Base-by-base conservation (phyloP, 2,329 filamentous ascomycete genomes). In the Ophioceras dolichostomum region DNA sequence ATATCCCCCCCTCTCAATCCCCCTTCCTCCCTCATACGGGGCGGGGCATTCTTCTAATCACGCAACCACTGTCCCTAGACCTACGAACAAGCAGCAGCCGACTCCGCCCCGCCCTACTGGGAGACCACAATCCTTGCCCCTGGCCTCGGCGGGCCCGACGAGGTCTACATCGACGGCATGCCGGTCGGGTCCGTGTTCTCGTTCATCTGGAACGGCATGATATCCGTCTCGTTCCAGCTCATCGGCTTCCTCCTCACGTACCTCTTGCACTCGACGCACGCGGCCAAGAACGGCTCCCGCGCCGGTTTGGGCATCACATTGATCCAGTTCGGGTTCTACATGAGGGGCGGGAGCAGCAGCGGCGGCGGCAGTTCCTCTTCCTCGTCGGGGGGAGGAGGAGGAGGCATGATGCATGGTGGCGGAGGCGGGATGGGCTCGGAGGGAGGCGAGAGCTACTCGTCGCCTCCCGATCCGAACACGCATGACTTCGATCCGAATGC, bases 171-270 rank as follows among this genome's bases (percentile, higher is more conserved):
- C 40, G 91, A 98, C 55, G 91, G 91, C 49, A 80, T 98, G 53
- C 87, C 93, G 3, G 91, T 93, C 37, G 85, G 85, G 45, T 87
- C 83, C 34, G 65, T 91, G 43, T 93, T 93, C 62, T 82, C 77
- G 43, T 93, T 93, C 51, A 65, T 89, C 47, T 93, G 85, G 85
- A 93, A 93, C 62, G 83, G 74, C 62, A 88, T 96, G 76, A 96
- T 98, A 47, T 93, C 86, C 46, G 89, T 94, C 72, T 94, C 88
- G 31, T 96, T 98, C 68, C 85, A 94, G 59, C 36, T 28, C 21
- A 85, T 95, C 60, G 91, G 91, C 38, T 98, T 98, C 70, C 76
- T 98, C 21, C 82, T 98, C 50, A 96, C 91, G 20, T 98, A 98
- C 58, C 83, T 98, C 40, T 73, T 98, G 3, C 91, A 98, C 68